Base-by-base conservation (phyloP, 805 yeast genomes). In the Candida vaughaniae region DNA sequence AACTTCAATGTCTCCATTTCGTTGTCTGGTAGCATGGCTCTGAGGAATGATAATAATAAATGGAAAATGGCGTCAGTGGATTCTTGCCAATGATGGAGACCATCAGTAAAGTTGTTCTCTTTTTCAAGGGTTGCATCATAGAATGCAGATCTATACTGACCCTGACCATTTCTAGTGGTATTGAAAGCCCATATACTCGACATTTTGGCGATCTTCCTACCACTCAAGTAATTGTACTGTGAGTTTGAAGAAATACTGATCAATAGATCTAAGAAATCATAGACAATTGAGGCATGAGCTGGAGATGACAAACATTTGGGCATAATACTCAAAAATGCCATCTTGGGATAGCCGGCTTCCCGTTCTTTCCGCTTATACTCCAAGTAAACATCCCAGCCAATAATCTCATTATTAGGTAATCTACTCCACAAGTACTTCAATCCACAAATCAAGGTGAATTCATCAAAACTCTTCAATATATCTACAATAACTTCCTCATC, bases 1-100 rank as follows among this genome's bases (percentile, higher is more conserved):
- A 86, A 60, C 39, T 71, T 75, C 25, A 74, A 53, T 19, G 77
- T 66, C 25, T 75, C 79, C 33, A 74, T 69, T 42, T 79, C 86
- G 36, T 75, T 73, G 14, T 78, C 81, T 1, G 87, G 84, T 18
- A 86, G 71, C 80, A 85, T 82, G 14, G 95, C 80, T 44, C 90
- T 73, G 41, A 89, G 61, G 50, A 87, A 89, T 2, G 95, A 75
- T 22, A 87, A 60, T 16, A 87, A 66, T 22, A 89, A 59, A 58
- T 89, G 97, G 52, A 85, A 84, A 63, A 87, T 75, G 0, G 96
- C 96, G 54, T 85, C 87, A 4, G 93, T 80, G 2, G 89, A 86
- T 2, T 85, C 79, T 28, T 81, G 66, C 95, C 95, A 88, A 31
- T 76, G 74, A 30, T 77, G 75, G 38, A 87, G 57, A 3, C 95